A percentile compares a stretch with the other conserved stretches of the same genome.
Evolutionary conservation across 176 grass and related monocot species (phyloP).

Genomic region (Chrysopogon serrulatus): DNA sequence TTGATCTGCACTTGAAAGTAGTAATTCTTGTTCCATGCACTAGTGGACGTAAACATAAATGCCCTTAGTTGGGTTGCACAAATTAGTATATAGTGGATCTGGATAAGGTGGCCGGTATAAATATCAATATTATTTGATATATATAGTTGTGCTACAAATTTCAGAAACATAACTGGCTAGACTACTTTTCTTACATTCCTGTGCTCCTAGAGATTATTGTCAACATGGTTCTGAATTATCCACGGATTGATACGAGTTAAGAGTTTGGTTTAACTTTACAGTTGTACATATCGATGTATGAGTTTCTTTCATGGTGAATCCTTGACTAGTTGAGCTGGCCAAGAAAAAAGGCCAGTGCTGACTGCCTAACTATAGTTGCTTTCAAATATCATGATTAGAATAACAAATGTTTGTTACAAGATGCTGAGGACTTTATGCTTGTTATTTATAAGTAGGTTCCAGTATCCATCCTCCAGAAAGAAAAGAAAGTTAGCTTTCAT

Average conservation of each 20-base stretch:
- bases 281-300: not conserved
- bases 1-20: not conserved
- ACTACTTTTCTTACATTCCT: not conserved
- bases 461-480: not conserved
- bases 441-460: slow-evolving; percentile 3
- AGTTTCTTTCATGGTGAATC: not conserved
- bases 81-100: not conserved
- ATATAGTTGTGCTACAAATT: not conserved
- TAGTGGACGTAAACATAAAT: not conserved
- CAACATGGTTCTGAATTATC: not conserved
- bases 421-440: not conserved
- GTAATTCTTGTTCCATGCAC: not conserved
- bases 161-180: not conserved
- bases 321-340: not conserved
- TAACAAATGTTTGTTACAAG: not conserved
- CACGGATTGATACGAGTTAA: not conserved
- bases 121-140: not conserved
- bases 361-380: not conserved
- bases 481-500: slow-evolving; percentile 4
- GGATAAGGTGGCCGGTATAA: not conserved
- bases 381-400: slow-evolving; percentile 1
- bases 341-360: not conserved
- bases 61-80: not conserved
- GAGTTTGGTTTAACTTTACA: not conserved
- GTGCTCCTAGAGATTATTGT: not conserved